Evolutionary conservation across 306 rosid species (phyloP).

Genomic region (Pueraria montana): DNA sequence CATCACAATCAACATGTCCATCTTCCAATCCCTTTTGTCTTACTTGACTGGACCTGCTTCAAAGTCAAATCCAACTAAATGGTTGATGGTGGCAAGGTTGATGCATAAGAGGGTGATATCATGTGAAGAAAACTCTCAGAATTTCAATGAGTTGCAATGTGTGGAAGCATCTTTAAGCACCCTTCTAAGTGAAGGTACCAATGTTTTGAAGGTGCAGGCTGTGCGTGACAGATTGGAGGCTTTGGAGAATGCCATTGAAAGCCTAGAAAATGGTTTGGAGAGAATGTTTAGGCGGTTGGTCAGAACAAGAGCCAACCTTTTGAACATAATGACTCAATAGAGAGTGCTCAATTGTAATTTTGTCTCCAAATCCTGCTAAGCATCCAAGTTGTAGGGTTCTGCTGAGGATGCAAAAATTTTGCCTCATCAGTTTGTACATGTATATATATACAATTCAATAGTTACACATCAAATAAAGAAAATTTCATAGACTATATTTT

Average conservation of each 20-base stretch:
- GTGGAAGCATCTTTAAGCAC: constrained; percentile 56
- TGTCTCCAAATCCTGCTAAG: constrained; percentile 2
- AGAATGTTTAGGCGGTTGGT: constrained; percentile 66
- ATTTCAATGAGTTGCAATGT: constrained; percentile 56
- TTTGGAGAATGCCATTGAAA: constrained; percentile 65
- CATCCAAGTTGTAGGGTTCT: constrained; percentile 13
- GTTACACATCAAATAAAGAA: constrained; percentile 32
- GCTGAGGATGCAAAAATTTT: constrained; percentile 30
- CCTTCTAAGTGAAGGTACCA: constrained; percentile 34
- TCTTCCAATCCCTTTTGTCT: constrained; percentile 56
- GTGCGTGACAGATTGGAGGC: constrained; percentile 53
- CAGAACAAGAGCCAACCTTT: constrained; percentile 67
- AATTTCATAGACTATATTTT: background rate
- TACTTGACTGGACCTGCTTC: constrained; percentile 52
- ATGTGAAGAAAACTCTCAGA: constrained; percentile 49
- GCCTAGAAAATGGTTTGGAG: constrained; percentile 66
- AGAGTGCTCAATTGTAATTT: background rate
- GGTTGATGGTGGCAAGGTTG: constrained; percentile 64
- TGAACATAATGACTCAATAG: constrained; percentile 69
- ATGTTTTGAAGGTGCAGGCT: constrained; percentile 47
- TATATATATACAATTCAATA: constrained; percentile 18
- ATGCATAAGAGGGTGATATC: constrained; percentile 54
- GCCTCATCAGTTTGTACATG: constrained; percentile 29
- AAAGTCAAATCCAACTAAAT: constrained; percentile 51
- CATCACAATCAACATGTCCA: constrained; percentile 46